Conservation (phyloP, 768 basidiomycete species). For the Calocybe cyanea region DNA sequence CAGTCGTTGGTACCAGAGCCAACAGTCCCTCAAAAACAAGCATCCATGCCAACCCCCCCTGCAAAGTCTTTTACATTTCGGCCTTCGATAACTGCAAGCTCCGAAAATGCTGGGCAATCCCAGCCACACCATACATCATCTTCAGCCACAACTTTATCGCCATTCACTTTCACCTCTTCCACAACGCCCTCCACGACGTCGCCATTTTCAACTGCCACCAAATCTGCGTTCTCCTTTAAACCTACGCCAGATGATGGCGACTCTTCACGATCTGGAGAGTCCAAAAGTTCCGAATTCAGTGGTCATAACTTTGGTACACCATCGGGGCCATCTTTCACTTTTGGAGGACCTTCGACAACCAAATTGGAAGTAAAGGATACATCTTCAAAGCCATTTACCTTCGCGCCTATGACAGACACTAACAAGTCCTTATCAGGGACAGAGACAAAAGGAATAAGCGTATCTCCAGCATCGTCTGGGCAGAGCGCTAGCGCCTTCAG, state of each 20-base stretch:
- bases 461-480: not conserved
- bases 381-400: conserved; percentile 1
- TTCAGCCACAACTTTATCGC: conserved; percentile 5
- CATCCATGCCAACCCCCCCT: conserved; percentile 26
- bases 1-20: conserved; percentile 10
- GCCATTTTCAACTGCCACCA: not conserved
- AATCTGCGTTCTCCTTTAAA: not conserved
- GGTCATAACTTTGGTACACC: not conserved
- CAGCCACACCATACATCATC: conserved; percentile 1
- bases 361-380: not conserved
- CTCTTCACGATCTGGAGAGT: not conserved
- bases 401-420: not conserved
- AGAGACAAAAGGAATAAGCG: conserved; percentile 1
- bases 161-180: conserved; percentile 7
- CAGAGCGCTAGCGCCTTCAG: conserved; percentile 2
- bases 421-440: not conserved
- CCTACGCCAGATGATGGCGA: not conserved
- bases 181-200: not conserved
- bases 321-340: not conserved
- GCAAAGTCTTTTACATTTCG: conserved; percentile 30
- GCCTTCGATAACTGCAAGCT: not conserved
- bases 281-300: not conserved
- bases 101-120: not conserved
- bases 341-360: not conserved
- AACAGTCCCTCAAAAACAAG: conserved; percentile 12